Percentiles rank a stretch among this genome's conserved stretches.
phyloP scores from a whole-genome alignment of 495 filamentous ascomycete species.

The Tuber umbilicatum region DNA sequence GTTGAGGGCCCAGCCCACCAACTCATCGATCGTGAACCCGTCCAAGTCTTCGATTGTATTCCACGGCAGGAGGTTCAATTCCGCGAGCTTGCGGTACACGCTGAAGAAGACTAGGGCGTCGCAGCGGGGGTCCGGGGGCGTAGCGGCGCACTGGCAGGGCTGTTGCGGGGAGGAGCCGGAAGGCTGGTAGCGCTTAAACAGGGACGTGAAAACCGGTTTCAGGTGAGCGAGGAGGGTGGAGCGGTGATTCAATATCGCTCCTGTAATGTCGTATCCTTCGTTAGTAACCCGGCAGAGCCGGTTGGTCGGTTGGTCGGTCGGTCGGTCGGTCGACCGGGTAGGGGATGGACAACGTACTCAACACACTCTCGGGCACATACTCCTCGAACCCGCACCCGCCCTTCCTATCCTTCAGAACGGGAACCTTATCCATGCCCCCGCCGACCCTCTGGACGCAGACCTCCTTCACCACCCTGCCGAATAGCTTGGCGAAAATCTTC shows the following conservation, averaged over 20 bases:
- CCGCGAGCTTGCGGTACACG: not conserved
- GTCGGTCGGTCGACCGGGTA: not conserved
- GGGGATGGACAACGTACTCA: not conserved
- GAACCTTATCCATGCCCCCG: not conserved
- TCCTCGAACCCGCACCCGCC: not conserved
- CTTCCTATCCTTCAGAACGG: not conserved
- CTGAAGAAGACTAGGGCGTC: not conserved
- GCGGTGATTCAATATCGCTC: not conserved
- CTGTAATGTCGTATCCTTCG: not conserved
- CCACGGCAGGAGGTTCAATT: not conserved
- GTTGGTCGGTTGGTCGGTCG: not conserved
- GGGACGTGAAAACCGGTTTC: not conserved
- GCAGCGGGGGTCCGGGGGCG: not conserved
- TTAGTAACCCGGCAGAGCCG: not conserved
- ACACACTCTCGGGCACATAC: not conserved
- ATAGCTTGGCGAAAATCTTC: slow-evolving; percentile 15
- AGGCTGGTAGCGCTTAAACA: not conserved
- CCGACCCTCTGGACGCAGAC: not conserved
- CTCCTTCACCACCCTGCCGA: slow-evolving; percentile 1
- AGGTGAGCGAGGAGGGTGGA: not conserved
- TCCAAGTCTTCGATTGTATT: not conserved
- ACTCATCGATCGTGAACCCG: not conserved
- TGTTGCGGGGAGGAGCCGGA: not conserved
- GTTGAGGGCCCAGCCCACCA: not conserved
- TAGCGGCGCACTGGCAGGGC: not conserved